Evolutionary conservation across 352 stramenopile species (phyloP).

Genomic region (Phytophthora rubi): DNA sequence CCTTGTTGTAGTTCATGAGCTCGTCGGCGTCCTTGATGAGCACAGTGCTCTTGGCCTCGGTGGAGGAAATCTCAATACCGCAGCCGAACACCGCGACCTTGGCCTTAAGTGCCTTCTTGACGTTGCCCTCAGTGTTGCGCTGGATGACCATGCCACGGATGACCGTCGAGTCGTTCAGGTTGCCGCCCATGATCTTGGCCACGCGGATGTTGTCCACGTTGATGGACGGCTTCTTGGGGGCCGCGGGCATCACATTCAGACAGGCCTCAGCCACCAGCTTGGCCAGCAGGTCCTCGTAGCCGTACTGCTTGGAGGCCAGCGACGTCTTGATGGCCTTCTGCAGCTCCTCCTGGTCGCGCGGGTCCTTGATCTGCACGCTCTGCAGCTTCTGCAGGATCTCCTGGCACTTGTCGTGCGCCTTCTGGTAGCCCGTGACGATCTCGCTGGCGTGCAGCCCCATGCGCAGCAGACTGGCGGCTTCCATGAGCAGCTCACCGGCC

Average conservation of each 20-base stretch:
- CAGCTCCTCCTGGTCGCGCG: conserved; percentile 89
- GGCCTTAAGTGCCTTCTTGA: conserved; percentile 92
- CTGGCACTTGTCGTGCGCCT: conserved; percentile 93
- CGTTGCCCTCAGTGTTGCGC: conserved; percentile 92
- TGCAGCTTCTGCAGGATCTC: conserved; percentile 94
- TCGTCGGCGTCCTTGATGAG: conserved; percentile 99
- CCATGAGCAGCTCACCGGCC: conserved; percentile 96
- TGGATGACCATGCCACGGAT: conserved; percentile 98
- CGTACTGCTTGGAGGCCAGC: conserved; percentile 98
- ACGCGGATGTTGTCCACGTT: conserved; percentile 99
- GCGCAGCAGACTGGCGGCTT: conserved; percentile 96
- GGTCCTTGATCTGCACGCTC: conserved; percentile 68
- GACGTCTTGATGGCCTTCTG: conserved; percentile 94
- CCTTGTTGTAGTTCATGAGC: conserved; percentile 99
- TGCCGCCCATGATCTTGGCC: conserved; percentile 97
- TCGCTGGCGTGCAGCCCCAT: conserved; percentile 98
- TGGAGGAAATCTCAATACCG: conserved; percentile 96
- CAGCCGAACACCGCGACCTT: conserved; percentile 98
- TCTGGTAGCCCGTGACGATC: conserved; percentile 98
- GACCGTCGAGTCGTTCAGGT: conserved; percentile 95
- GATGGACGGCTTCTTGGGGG: conserved; percentile 88
- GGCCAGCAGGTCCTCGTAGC: conserved; percentile 94
- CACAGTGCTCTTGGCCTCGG: conserved; percentile 99
- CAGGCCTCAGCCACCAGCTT: conserved; percentile 96
- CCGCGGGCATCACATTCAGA: conserved; percentile 92